Evolutionary conservation across 495 filamentous ascomycete genomes (phyloP), one percentile per base, ranked within the genome.

Genomic region (Daldinia concentrica): DNA sequence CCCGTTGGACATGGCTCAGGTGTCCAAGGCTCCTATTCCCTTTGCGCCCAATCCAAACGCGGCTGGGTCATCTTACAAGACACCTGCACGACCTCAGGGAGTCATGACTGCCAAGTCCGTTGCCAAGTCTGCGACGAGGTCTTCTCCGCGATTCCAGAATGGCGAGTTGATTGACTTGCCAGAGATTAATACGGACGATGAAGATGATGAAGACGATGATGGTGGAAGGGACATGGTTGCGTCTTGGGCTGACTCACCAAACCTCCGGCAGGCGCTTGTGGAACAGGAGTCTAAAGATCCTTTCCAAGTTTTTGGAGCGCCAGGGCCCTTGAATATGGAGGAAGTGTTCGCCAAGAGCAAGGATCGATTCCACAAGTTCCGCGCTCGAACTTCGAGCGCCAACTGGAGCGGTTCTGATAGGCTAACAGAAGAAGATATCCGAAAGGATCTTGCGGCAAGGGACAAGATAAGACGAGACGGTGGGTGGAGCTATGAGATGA

Each of bases 321-420:
- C 95, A 52, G 90, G 86, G 12, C 91, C 91, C 36, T 86, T 98
- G 75, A 90, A 92, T 67, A 92, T 99, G 86, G 95, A 99, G 75
- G 94, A 98, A 73, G 93, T 97, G 50, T 99, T 99, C 82, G 90
- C 87, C 75, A 86, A 88, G 66, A 92, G 90, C 77, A 92, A 92
- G 76, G 91, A 92, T 59, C 85, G 91, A 68, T 88, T 90, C 79
- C 90, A 92, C 80, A 90, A 91, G 77, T 98, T 97, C 83, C 86
- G 96, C 26, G 89, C 90, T 29, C 83, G 95, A 24, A 97, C 94
- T 34, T 95, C 92, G 69, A 97, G 93, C 77, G 96, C 95, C 7
- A 95, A 97, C 79, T 99, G 95, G 95, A 88, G 84, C 70, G 90
- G 91, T 12, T 79, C 89, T n/a, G 95, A 99, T 82, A 86, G 89